phyloP scores from a whole-genome alignment of 768 basidiomycete genomes.

The Boletus pseudo-olivaceus region DNA sequence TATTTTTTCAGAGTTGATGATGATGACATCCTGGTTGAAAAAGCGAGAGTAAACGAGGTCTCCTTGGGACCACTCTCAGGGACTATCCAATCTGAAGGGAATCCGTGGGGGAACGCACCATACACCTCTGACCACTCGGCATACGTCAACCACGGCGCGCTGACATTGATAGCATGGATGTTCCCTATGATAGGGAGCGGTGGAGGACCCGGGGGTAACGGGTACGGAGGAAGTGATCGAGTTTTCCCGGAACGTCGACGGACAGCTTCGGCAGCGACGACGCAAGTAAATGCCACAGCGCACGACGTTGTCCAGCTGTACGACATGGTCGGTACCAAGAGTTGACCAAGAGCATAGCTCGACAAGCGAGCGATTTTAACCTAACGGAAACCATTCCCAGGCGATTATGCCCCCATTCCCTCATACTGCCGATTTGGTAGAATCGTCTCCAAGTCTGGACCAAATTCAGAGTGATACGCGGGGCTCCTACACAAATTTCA shows the following conservation, averaged over 20 bases:
- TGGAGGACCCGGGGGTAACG: conserved; percentile 12
- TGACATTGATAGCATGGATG: conserved; percentile 3
- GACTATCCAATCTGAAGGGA: neutral
- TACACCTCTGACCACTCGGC: conserved; percentile 10
- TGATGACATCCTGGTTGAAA: conserved; percentile 10
- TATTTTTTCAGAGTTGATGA: conserved; percentile 14
- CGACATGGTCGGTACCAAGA: neutral
- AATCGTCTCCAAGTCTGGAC: neutral
- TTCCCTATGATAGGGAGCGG: conserved; percentile 18
- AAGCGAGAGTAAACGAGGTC: conserved; percentile 12
- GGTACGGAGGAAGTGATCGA: neutral
- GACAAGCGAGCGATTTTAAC: neutral
- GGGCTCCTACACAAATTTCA: neutral
- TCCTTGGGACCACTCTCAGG: conserved; percentile 1
- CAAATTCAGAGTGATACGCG: too few species aligned
- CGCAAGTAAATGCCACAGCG: neutral
- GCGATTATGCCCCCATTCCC: neutral
- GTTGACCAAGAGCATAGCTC: too few species aligned
- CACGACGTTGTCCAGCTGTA: neutral
- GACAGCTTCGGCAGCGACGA: neutral
- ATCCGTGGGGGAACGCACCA: neutral
- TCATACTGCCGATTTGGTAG: neutral
- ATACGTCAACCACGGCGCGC: conserved; percentile 13
- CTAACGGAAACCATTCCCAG: neutral
- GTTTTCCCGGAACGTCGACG: neutral